Conservation (phyloP, 352 stramenopile genomes). For the Pythium dissimile region DNA sequence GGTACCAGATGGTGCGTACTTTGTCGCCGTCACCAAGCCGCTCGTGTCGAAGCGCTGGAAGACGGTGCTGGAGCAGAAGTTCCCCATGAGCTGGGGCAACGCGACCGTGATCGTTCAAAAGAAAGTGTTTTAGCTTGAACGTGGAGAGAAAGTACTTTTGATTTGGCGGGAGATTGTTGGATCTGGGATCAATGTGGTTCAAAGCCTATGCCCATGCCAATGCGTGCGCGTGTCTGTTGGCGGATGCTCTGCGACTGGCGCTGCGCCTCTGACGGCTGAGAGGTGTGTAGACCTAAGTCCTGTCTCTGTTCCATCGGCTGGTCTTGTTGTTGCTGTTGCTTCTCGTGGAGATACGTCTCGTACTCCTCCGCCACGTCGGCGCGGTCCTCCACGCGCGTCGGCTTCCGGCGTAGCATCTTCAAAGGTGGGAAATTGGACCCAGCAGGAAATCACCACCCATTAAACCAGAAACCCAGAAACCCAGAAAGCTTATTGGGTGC, state of each 20-base stretch:
- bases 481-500: too few species aligned
- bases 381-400: constrained; percentile 63
- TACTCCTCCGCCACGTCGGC: constrained; percentile 72
- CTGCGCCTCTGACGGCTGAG: constrained; percentile 6
- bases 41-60: constrained; percentile 54
- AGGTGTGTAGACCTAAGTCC: not conserved
- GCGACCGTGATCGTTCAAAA: constrained; percentile 64
- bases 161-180: too few species aligned
- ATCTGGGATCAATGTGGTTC: constrained; percentile 1
- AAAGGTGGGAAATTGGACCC: not conserved
- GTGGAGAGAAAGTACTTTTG: not conserved
- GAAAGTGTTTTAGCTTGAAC: constrained; percentile 39
- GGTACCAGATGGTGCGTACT: constrained; percentile 45
- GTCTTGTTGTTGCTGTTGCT: constrained; percentile 24
- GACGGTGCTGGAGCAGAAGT: constrained; percentile 54
- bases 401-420: constrained; percentile 53
- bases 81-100: constrained; percentile 63
- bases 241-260: constrained; percentile 5
- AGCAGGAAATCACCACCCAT: too few species aligned
- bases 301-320: not conserved
- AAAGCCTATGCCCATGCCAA: constrained; percentile 20
- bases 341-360: constrained; percentile 57
- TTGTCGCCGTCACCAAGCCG: constrained; percentile 60
- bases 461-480: too few species aligned
- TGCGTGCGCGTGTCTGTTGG: constrained; percentile 19